A percentile compares a stretch with the other conserved stretches of the same genome.
These are phyloP conservation scores for Paramecium caudatum DNA, from an alignment of 73 alveolate genomes.

Conservation along the genomic window DNA sequence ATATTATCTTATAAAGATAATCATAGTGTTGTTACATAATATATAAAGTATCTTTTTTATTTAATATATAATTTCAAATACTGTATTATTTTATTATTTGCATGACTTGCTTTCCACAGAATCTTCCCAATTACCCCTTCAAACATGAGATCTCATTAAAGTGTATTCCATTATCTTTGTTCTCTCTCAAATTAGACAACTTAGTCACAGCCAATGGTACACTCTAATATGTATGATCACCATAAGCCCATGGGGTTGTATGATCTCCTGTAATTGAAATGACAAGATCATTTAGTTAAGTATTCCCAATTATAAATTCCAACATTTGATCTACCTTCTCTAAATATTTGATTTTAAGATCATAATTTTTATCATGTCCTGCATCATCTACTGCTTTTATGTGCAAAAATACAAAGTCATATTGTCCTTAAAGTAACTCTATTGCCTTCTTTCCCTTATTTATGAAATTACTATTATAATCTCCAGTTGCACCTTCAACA, in stretches of 20 bases:
- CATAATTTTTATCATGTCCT: constrained; percentile 85
- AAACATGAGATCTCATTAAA: constrained; percentile 78
- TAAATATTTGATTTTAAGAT: constrained; percentile 77
- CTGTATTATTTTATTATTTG: constrained; percentile 28
- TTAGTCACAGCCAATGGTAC: constrained; percentile 83
- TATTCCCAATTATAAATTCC: constrained; percentile 54
- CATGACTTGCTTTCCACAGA: constrained; percentile 76
- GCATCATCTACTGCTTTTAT: constrained; percentile 92
- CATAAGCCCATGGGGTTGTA: constrained; percentile 85
- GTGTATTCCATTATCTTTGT: not conserved
- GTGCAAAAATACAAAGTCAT: constrained; percentile 89
- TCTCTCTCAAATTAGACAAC: constrained; percentile 59
- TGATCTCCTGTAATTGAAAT: constrained; percentile 90
- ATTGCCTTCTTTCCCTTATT: constrained; percentile 81
- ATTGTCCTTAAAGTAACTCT: constrained; percentile 69
- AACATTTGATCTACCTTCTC: constrained; percentile 82
- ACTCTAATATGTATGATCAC: constrained; percentile 91
- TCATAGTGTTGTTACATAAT: too few relatives aligned
- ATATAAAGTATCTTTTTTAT: too few relatives aligned
- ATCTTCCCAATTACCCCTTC: constrained; percentile 78
- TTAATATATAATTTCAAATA: too few relatives aligned
- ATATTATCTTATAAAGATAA: not conserved
- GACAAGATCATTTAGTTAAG: constrained; percentile 35
- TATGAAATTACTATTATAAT: constrained; percentile 81
- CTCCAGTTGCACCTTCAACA: constrained; percentile 94